Evolutionary conservation across 192 early-diverging fungal genomes (phyloP).

Genomic region (Coemansia sp.): DNA sequence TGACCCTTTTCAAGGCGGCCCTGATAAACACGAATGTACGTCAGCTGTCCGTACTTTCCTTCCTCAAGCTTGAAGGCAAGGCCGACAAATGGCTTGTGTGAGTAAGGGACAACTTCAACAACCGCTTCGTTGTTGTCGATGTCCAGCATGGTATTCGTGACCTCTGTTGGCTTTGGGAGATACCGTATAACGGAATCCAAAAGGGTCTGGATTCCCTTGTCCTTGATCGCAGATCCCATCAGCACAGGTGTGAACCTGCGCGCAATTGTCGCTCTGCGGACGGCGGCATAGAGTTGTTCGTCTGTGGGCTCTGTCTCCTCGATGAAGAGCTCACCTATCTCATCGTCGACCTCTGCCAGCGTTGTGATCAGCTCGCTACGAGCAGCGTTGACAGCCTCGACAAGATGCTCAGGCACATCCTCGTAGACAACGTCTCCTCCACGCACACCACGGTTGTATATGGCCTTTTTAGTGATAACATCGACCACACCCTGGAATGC

Average conservation of each 20-base stretch:
- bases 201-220: slow-evolving; percentile 79
- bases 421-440: slow-evolving; percentile 77
- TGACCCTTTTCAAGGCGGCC: slow-evolving; percentile 86
- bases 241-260: slow-evolving; percentile 82
- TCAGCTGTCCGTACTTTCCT: slow-evolving; percentile 93
- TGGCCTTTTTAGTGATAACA: slow-evolving; percentile 81
- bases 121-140: slow-evolving; percentile 64
- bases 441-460: slow-evolving; percentile 86
- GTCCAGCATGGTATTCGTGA: slow-evolving; percentile 74
- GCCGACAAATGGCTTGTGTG: slow-evolving; percentile 77
- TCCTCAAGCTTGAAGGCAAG: slow-evolving; percentile 93
- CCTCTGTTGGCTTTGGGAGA: slow-evolving; percentile 73
- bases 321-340: slow-evolving; percentile 81
- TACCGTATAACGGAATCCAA: slow-evolving; percentile 73
- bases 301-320: slow-evolving; percentile 70
- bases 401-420: slow-evolving; percentile 69
- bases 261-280: slow-evolving; percentile 77
- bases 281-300: slow-evolving; percentile 71
- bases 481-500: slow-evolving; percentile 91
- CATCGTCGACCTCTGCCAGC: slow-evolving; percentile 82
- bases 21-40: slow-evolving; percentile 97
- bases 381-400: slow-evolving; percentile 66
- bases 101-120: slow-evolving; percentile 64
- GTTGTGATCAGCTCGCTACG: slow-evolving; percentile 75
- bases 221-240: slow-evolving; percentile 86